Evolutionary conservation across 1,139 yeast genomes (phyloP), one percentile per base, ranked within the genome.

Genomic region (Wickerhamomyces sp.): DNA sequence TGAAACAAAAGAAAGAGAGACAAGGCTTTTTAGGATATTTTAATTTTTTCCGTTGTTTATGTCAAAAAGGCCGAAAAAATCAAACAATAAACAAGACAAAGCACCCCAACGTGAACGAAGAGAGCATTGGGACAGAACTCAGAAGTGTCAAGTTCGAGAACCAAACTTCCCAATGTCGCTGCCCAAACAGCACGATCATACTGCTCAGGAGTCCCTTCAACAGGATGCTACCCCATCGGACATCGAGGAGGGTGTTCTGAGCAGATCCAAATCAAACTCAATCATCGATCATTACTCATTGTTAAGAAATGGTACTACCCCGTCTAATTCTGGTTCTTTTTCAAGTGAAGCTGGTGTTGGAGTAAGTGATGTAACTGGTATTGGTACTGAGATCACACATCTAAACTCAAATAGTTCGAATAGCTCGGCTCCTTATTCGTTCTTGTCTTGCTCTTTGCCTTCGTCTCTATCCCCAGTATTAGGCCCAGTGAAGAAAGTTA

Each of bases 281-380:
- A 48, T 54, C 36, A 38, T 49, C 5, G 53, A 49, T 14, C 56
- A 47, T 37, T 53, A 52, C 42, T 40, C 57, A 2, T 44, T 44
- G 44, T 48, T 53, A 3, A 34, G 59, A 29, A 45, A 46, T n/a
- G 48, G 44, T 10, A 40, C 36, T 7, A 37, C 49, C 9, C 34
- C 27, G 2, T 34, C 42, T 36, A 45, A 37, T 18, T 18, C 23
- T 18, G 23, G 31, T 3, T 29, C 31, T 10, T 11, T 29, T 29
- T 29, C 31, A 29, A 29, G 13, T 29, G 31, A 29, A 11, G 23
- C 23, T 18, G 23, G 23, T 18, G 23, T 18, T 18, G 23, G 23
- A 18, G 23, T 18, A 4, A 29, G 13, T 29, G 13, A 4, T 29
- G 31, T 4, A 11, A 6, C 31, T 29, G 31, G 31, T 29, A 29